These are phyloP conservation scores for Penicillium sp. DNA, from an alignment of 2,329 filamentous ascomycete species.

Conservation along the genomic window DNA sequence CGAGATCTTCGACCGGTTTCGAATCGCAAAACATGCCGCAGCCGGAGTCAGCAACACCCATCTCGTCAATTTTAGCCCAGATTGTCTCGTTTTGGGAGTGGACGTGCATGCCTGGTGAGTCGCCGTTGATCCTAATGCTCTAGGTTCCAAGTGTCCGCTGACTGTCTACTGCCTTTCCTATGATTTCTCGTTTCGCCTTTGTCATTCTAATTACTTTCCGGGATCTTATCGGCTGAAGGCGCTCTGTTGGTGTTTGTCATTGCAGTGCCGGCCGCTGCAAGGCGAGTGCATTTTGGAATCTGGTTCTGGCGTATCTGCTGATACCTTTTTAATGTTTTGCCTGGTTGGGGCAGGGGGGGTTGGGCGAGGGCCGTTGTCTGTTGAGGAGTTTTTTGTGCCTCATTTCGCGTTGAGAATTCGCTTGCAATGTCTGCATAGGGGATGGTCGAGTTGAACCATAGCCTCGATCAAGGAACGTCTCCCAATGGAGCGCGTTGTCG, in stretches of 20 bases:
- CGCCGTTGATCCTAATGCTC: neutral
- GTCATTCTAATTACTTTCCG: conserved; percentile 15
- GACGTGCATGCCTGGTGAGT: conserved; percentile 29
- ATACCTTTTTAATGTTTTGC: conserved; percentile 21
- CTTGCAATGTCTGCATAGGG: conserved; percentile 8
- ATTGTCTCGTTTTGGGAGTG: conserved; percentile 31
- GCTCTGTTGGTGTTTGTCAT: conserved; percentile 10
- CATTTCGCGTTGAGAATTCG: conserved; percentile 33
- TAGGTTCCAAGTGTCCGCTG: neutral
- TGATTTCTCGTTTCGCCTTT: conserved; percentile 9
- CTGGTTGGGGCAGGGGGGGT: conserved; percentile 5
- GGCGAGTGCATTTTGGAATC: conserved; percentile 27
- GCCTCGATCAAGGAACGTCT: neutral
- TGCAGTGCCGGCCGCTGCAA: conserved; percentile 30
- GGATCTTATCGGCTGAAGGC: conserved; percentile 19
- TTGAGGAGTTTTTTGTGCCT: conserved; percentile 32
- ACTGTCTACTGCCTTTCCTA: neutral
- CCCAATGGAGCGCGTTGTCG: neutral
- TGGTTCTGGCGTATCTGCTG: conserved; percentile 25
- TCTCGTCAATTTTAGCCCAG: conserved; percentile 28
- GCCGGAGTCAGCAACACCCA: conserved; percentile 19
- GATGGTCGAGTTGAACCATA: neutral
- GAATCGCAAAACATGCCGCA: conserved; percentile 24
- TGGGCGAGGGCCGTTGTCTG: conserved; percentile 21
- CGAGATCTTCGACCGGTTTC: conserved; percentile 26